Evolutionary conservation across 192 early-diverging fungal genomes (phyloP), one percentile per base, ranked within the genome.

Genomic region (Podila epigama): DNA sequence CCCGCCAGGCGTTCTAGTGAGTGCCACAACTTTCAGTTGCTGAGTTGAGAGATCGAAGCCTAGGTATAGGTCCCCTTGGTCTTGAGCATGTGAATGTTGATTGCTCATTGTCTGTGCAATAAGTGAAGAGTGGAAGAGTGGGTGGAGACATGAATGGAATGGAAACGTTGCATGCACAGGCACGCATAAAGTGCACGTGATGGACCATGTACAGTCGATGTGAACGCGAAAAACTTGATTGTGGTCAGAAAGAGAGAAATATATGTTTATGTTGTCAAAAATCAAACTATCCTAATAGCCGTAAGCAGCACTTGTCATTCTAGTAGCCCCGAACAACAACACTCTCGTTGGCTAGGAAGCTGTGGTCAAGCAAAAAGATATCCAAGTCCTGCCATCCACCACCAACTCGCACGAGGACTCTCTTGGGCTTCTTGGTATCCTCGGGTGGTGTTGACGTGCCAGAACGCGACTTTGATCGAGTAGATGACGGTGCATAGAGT

Each of bases 41-140:
- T 93, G 92, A 0, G 93, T 94, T 51, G 89, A 91, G 40, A 93
- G 78, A 54, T 94, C 93, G 18, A 94, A 65, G 8, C 93, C 93
- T 1, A 92, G 81, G 56, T 84, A 92, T 28, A 88, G 61, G 52
- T 27, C 29, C 0, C 20, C 15, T 48, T 48, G 44, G n/a, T 9
- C 5, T 48, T 18, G 44, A 22, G n/a, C 44, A 48, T 48, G 44
- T 11, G n/a, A 20, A 48, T 18, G 44, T 48, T 48, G n/a, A n/a
- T n/a, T n/a, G n/a, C 4, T 11, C 25, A 54, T 33, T 31, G 52
- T 29, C 22, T 54, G 27, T 29, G 25, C 16, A 31, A 54, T 18
- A 25, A 28, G 6, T 25, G 48, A 51, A n/a, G n/a, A n/a, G n/a
- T n/a, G n/a, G n/a, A n/a, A n/a, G n/a, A n/a, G n/a, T n/a, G n/a